Conservation (phyloP, 1,139 yeast genomes). For the Suhomyces maxii region DNA sequence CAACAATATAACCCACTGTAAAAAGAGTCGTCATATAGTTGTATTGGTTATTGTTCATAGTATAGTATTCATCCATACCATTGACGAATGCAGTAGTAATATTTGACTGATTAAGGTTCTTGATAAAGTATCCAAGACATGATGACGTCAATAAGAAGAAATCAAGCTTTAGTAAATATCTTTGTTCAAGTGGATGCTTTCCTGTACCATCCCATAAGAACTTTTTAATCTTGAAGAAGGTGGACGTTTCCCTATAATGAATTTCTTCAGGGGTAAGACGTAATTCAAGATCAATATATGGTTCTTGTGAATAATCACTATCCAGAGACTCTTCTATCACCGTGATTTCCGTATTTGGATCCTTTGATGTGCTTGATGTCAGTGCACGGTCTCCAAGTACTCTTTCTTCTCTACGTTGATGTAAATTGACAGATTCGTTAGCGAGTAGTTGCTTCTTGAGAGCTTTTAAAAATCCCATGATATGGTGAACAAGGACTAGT, state of each 20-base stretch:
- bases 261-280: conserved; percentile 33
- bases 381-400: not conserved
- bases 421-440: conserved; percentile 1
- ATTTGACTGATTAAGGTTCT: conserved; percentile 46
- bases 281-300: conserved; percentile 32
- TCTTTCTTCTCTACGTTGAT: not conserved
- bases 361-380: conserved; percentile 4
- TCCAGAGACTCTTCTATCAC: conserved; percentile 4
- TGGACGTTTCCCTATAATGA: conserved; percentile 22
- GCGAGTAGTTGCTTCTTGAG: conserved; percentile 9
- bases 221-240: conserved; percentile 27
- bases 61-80: conserved; percentile 59
- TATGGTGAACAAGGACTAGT: not conserved
- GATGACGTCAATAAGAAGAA: conserved; percentile 22
- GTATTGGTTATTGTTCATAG: conserved; percentile 53
- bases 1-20: conserved; percentile 61
- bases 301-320: conserved; percentile 4
- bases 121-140: conserved; percentile 25
- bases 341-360: not conserved
- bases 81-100: conserved; percentile 57
- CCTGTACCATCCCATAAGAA: conserved; percentile 53
- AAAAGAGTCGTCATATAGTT: conserved; percentile 52
- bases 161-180: conserved; percentile 21
- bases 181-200: conserved; percentile 36
- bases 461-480: conserved; percentile 7